Evolutionary conservation across 2,329 filamentous ascomycete species (phyloP).

Genomic region (Nemania sp.): DNA sequence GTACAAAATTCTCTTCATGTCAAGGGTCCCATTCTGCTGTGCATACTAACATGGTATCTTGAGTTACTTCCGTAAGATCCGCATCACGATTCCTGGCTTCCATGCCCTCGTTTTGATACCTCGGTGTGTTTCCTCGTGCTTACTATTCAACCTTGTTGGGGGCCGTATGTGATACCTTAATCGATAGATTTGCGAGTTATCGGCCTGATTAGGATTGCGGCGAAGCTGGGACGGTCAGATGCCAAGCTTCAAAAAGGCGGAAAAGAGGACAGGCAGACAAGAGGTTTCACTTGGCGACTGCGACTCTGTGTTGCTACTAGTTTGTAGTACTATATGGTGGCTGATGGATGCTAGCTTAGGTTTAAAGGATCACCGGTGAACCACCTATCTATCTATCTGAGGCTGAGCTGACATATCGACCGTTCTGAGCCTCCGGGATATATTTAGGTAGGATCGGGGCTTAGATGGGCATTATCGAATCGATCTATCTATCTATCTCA

Average conservation of each 20-base stretch:
- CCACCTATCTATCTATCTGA: too few relatives aligned
- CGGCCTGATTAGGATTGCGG: not conserved
- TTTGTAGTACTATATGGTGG: too few relatives aligned
- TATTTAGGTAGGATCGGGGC: too few relatives aligned
- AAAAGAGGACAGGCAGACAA: not conserved
- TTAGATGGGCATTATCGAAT: too few relatives aligned
- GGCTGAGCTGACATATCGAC: not conserved
- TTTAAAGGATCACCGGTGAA: not conserved
- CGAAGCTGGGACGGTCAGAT: not conserved
- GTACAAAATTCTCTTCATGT: slow-evolving; percentile 25
- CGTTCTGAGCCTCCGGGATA: too few relatives aligned
- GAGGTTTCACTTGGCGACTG: not conserved
- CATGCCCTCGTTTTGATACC: not conserved
- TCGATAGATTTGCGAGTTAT: not conserved
- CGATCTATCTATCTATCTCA: too few relatives aligned
- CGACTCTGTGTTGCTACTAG: not conserved
- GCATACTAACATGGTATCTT: not conserved
- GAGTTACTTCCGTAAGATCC: not conserved
- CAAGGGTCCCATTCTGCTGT: not conserved
- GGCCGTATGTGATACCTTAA: not conserved
- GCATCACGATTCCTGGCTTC: not conserved
- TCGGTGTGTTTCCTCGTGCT: not conserved
- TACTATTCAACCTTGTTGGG: not conserved
- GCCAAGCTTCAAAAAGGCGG: not conserved
- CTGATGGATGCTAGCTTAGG: not conserved